These are phyloP conservation scores for Pseudogymnoascus sp. DNA, from an alignment of 2,329 filamentous ascomycete genomes.

Conservation along the genomic window DNA sequence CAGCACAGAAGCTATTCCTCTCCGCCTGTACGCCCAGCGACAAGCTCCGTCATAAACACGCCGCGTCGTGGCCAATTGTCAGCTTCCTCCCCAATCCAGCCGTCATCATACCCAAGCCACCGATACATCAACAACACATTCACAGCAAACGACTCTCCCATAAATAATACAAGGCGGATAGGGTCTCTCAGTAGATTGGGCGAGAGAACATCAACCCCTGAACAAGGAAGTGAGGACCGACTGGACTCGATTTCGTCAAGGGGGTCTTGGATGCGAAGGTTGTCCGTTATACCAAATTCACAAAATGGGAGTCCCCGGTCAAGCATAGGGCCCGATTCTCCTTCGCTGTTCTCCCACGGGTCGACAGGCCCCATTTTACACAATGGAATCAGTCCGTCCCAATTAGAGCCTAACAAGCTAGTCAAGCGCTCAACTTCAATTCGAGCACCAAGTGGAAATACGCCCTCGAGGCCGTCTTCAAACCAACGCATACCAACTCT, in stretches of 20 bases:
- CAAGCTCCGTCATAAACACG: constrained; percentile 24
- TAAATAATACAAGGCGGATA: constrained; percentile 19
- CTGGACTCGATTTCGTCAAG: constrained; percentile 53
- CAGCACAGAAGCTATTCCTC: constrained; percentile 19
- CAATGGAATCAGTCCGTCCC: constrained; percentile 29
- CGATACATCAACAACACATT: constrained; percentile 12
- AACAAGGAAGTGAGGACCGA: constrained; percentile 18
- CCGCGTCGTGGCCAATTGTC: constrained; percentile 10
- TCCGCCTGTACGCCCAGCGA: constrained; percentile 22
- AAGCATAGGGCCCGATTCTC: constrained; percentile 56
- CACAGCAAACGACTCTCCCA: constrained; percentile 19
- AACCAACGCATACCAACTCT: constrained; percentile 57
- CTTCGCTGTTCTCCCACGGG: constrained; percentile 58
- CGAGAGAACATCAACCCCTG: constrained; percentile 18
- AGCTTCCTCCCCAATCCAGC: constrained; percentile 6
- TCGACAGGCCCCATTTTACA: constrained; percentile 57
- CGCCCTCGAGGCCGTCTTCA: constrained; percentile 41
- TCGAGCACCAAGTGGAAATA: constrained; percentile 38
- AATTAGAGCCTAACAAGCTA: constrained; percentile 62
- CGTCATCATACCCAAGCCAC: constrained; percentile 15
- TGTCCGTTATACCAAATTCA: constrained; percentile 58
- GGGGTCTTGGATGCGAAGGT: constrained; percentile 64
- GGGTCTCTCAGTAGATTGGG: constrained; percentile 21
- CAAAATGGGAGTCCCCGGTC: constrained; percentile 58
- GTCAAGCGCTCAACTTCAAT: constrained; percentile 63